Conservation (phyloP, 1,284 basidiomycete species). For the Takashimella koratensis region DNA sequence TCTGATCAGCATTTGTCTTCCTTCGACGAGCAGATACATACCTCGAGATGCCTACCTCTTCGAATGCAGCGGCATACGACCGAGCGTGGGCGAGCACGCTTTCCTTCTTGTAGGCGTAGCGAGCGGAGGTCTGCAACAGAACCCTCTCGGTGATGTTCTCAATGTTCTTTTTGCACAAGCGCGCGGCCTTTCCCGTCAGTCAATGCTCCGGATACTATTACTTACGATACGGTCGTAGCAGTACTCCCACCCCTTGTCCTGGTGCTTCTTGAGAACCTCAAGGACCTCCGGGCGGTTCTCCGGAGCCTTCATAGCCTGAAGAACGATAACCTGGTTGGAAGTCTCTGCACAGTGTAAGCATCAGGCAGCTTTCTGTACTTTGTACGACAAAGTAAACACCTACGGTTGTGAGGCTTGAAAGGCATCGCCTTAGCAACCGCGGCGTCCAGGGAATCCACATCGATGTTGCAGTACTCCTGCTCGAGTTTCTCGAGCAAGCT, state of each 20-base stretch:
- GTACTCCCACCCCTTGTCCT: too few relatives aligned
- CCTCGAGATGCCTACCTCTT: conserved; percentile 24
- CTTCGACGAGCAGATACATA: not conserved
- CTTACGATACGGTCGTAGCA: too few relatives aligned
- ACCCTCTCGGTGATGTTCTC: conserved; percentile 3
- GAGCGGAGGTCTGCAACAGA: conserved; percentile 4
- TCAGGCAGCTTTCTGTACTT: too few relatives aligned
- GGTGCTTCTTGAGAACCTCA: too few relatives aligned
- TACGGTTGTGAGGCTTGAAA: conserved; percentile 9
- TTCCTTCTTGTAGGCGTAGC: conserved; percentile 10
- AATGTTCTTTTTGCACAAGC: conserved; percentile 8
- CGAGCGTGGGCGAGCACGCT: conserved; percentile 21
- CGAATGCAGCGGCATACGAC: conserved; percentile 20
- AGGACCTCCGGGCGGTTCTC: too few relatives aligned
- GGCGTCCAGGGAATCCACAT: conserved; percentile 6
- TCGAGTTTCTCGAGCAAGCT: too few relatives aligned
- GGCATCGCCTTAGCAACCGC: conserved; percentile 7
- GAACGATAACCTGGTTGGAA: conserved; percentile 7
- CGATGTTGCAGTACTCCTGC: too few relatives aligned
- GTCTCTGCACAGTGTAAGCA: too few relatives aligned
- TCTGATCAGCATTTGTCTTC: conserved; percentile 2
- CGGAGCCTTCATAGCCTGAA: too few relatives aligned
- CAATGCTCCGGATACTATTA: too few relatives aligned
- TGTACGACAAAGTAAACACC: too few relatives aligned
- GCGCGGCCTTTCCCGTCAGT: too few relatives aligned